Conservation (phyloP, 371 early-diverging fungal genomes). For the Mucor circinelloides region DNA sequence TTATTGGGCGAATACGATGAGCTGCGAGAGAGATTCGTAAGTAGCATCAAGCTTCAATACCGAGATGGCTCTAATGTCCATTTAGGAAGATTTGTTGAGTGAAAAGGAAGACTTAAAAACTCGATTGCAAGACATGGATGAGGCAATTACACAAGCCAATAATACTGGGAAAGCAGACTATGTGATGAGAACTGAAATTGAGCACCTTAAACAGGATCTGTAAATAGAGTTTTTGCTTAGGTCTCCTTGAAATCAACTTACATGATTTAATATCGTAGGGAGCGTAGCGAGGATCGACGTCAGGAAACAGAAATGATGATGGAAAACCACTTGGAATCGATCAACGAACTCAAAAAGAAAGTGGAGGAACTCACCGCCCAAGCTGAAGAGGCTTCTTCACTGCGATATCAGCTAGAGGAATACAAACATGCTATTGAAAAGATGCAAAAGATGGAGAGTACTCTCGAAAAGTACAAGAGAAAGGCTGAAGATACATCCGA, state of each 20-base stretch:
- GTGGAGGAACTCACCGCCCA: slow-evolving; percentile 67
- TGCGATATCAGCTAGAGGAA: slow-evolving; percentile 88
- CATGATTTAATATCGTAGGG: slow-evolving; percentile 36
- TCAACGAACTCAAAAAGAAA: slow-evolving; percentile 71
- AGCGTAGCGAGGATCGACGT: slow-evolving; percentile 75
- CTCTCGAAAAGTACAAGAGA: slow-evolving; percentile 91
- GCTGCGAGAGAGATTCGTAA: slow-evolving; percentile 64
- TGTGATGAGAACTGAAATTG: slow-evolving; percentile 87
- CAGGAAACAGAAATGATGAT: slow-evolving; percentile 70
- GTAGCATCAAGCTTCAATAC: neutral
- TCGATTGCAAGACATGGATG: slow-evolving; percentile 75
- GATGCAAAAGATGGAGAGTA: slow-evolving; percentile 84
- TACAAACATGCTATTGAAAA: slow-evolving; percentile 85
- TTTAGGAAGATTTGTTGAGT: slow-evolving; percentile 63
- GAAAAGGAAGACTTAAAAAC: slow-evolving; percentile 69
- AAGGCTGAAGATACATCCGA: slow-evolving; percentile 88
- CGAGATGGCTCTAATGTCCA: neutral
- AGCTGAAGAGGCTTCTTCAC: slow-evolving; percentile 71
- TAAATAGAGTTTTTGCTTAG: slow-evolving; percentile 36
- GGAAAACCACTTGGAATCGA: slow-evolving; percentile 59
- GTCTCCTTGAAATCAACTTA: neutral
- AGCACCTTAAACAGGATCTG: slow-evolving; percentile 84
- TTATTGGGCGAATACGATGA: slow-evolving; percentile 56
- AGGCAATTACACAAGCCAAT: slow-evolving; percentile 63
- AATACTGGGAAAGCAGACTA: slow-evolving; percentile 84